Evolutionary conservation across 2,329 filamentous ascomycete species (phyloP), one percentile per base, ranked within the genome.

Genomic region (Celoporthe dispersa): DNA sequence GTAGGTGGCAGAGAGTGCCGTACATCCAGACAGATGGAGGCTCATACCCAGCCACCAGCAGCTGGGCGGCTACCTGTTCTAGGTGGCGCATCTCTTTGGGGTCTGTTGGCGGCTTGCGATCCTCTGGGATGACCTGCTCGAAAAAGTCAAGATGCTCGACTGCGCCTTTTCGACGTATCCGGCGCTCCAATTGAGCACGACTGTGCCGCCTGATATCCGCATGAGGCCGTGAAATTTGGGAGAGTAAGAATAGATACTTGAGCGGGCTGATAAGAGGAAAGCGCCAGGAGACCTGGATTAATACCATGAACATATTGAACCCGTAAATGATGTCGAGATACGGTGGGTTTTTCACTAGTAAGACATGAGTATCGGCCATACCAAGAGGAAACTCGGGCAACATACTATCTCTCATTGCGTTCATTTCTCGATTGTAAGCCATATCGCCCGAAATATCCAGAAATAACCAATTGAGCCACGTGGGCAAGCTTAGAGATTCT

Each of bases 1-100:
- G 74, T 8, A 86, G 76, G 5, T 82, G 75, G 70, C 79, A 86
- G 0, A 77, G 73, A 1, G 61, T 64, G 6, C 19, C 28, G 3
- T 65, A 68, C 1, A 64, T 8, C 61, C 61, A 60, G 0, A 64
- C 7, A 0, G 60, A 35, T 5, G 61, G 48, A 1, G 67, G 37
- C 9, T 64, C 67, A n/a, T 70, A 74, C 2, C 71, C 71, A 6
- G 63, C 73, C 6, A 70, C 25, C 6, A 73, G 44, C 31, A 73
- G 44, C 65, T 71, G 71, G 5, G 57, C 64, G 3, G 72, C 70
- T 5, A 72, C 60, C 6, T 69, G 72, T 28, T 72, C 69, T 6
- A 73, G 55, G 55, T 69, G 72, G 0, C 72, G 69, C 28, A 70
- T 67, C 9, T 72, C 70, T 3, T 69, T 68, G 2, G 3, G 33